These are phyloP conservation scores for Phytophthora pini DNA, from an alignment of 352 stramenopile genomes.

Conservation along the genomic window DNA sequence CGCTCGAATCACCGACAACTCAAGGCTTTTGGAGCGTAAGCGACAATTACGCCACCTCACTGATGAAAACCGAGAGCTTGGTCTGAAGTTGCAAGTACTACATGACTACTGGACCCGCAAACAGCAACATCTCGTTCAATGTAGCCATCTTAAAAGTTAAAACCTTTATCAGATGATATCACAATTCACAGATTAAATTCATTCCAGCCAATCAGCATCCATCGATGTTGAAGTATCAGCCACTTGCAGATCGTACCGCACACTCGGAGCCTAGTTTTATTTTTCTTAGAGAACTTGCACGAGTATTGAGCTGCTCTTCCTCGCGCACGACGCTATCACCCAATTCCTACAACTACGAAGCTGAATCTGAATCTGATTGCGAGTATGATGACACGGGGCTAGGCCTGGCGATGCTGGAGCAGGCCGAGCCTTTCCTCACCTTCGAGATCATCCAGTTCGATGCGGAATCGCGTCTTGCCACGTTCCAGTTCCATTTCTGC, in stretches of 20 bases:
- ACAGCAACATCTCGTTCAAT: constrained; percentile 26
- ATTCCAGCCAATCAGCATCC: constrained; percentile 27
- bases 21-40: constrained; percentile 47
- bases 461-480: constrained; percentile 12
- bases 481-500: constrained; percentile 50
- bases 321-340: constrained; percentile 5
- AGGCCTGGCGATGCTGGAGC: constrained; percentile 36
- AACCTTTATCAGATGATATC: not conserved
- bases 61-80: constrained; percentile 51
- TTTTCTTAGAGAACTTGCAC: not conserved
- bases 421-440: constrained; percentile 42
- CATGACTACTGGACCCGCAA: constrained; percentile 45
- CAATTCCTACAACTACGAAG: constrained; percentile 27
- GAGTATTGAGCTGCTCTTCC: not conserved
- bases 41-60: constrained; percentile 47
- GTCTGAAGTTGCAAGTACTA: constrained; percentile 46
- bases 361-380: constrained; percentile 20
- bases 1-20: constrained; percentile 44
- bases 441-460: constrained; percentile 42
- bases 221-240: constrained; percentile 23
- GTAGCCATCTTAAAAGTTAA: constrained; percentile 23
- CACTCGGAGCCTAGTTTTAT: constrained; percentile 4
- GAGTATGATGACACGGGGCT: constrained; percentile 31
- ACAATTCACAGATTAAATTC: constrained; percentile 12
- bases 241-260: constrained; percentile 6